Conservation (phyloP, 2,329 filamentous ascomycete species). For the Fusarium lateritium region DNA sequence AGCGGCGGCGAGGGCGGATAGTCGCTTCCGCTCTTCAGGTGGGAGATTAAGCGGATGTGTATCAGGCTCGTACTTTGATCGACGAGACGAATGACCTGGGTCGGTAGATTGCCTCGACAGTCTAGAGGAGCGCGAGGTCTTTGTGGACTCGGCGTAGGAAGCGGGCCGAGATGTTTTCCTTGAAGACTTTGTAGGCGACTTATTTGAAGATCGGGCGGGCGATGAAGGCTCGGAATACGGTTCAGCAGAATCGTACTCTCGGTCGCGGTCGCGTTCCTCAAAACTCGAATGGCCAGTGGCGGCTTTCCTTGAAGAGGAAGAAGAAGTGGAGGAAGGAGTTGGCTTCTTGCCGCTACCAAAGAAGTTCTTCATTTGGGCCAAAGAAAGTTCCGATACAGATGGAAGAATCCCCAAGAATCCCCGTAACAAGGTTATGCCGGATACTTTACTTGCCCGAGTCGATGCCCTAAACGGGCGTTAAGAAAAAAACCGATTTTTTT, state of each 20-base stretch:
- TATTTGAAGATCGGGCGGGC: conserved; percentile 53
- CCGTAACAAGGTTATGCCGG: conserved; percentile 60
- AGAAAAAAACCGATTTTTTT: conserved; percentile 49
- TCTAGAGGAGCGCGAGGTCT: conserved; percentile 59
- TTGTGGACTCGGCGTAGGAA: conserved; percentile 52
- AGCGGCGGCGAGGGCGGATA: conserved; percentile 74
- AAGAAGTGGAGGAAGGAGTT: conserved; percentile 37
- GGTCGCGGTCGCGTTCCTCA: conserved; percentile 53
- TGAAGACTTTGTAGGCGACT: conserved; percentile 54
- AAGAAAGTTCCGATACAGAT: conserved; percentile 44
- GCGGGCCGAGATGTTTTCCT: conserved; percentile 53
- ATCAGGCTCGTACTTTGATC: conserved; percentile 73
- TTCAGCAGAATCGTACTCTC: conserved; percentile 51
- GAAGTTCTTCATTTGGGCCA: conserved; percentile 65
- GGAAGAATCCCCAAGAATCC: conserved; percentile 50
- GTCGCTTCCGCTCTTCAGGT: conserved; percentile 86
- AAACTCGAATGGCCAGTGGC: conserved; percentile 51
- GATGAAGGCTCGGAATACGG: conserved; percentile 56
- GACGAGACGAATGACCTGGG: conserved; percentile 61
- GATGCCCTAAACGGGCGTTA: conserved; percentile 54
- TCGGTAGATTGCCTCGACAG: conserved; percentile 66
- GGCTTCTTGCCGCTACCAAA: conserved; percentile 63
- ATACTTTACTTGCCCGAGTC: conserved; percentile 53
- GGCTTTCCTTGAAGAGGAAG: conserved; percentile 58
- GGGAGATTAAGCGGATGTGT: conserved; percentile 92